Evolutionary conservation across 768 basidiomycete species (phyloP).

Genomic region (Leucocoprinus leucothites): DNA sequence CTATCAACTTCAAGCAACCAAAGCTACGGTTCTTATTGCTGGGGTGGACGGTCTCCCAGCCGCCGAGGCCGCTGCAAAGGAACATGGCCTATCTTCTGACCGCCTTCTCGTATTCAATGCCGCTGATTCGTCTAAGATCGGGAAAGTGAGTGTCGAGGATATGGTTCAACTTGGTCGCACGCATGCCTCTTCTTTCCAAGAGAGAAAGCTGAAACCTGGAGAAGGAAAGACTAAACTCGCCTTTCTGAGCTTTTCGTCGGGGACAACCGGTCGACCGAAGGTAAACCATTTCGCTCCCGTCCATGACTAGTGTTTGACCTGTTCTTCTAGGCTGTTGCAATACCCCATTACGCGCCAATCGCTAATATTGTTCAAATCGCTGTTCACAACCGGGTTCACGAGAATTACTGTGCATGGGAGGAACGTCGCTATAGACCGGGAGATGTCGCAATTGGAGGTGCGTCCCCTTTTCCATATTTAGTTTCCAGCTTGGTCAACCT

Average conservation of each 20-base stretch:
- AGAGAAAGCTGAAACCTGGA: constrained; percentile 48
- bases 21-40: constrained; percentile 44
- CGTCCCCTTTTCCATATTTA: constrained; percentile 9
- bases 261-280: constrained; percentile 75
- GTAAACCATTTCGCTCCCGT: constrained; percentile 23
- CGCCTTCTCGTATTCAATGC: constrained; percentile 43
- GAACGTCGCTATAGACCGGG: constrained; percentile 55
- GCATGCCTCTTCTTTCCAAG: constrained; percentile 36
- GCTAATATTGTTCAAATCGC: constrained; percentile 63
- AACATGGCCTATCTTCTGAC: constrained; percentile 34
- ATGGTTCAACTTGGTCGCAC: constrained; percentile 48
- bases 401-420: constrained; percentile 40
- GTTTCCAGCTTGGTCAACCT: background rate
- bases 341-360: constrained; percentile 56
- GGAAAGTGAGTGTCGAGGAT: constrained; percentile 37
- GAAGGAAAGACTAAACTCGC: constrained; percentile 72
- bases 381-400: constrained; percentile 46
- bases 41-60: constrained; percentile 42
- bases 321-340: constrained; percentile 50
- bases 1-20: constrained; percentile 51
- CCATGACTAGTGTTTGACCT: background rate
- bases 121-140: constrained; percentile 5
- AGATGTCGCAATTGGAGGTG: constrained; percentile 59
- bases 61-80: constrained; percentile 38
- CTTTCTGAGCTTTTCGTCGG: constrained; percentile 69